These are phyloP conservation scores for Moniliophthora roreri DNA, from an alignment of 1,284 basidiomycete species.

Conservation along the genomic window DNA sequence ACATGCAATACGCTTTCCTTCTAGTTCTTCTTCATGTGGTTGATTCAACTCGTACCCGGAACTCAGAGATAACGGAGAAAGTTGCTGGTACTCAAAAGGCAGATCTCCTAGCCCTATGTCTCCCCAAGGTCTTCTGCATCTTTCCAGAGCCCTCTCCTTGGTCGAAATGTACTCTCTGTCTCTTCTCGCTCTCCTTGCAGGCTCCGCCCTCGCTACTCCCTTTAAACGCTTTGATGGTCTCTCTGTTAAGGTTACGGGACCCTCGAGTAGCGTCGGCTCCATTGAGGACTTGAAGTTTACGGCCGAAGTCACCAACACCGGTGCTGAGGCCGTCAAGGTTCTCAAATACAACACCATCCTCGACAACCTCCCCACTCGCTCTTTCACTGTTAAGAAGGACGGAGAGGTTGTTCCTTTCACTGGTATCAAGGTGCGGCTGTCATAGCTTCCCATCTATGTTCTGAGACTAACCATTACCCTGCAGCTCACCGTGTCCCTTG, in stretches of 20 bases:
- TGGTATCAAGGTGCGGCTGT: constrained; percentile 35
- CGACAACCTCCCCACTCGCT: constrained; percentile 42
- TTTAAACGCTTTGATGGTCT: constrained; percentile 28
- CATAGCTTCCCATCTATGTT: neutral
- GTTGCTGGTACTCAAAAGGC: too few relatives aligned
- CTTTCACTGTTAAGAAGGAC: constrained; percentile 42
- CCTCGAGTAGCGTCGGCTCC: constrained; percentile 29
- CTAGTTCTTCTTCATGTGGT: too few relatives aligned
- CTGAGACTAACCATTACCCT: too few relatives aligned
- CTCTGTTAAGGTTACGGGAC: constrained; percentile 30
- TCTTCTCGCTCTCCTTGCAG: constrained; percentile 17
- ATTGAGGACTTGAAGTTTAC: constrained; percentile 40
- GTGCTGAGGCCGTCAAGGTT: constrained; percentile 36
- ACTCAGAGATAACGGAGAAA: too few relatives aligned
- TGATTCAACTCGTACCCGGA: too few relatives aligned
- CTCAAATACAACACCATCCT: constrained; percentile 44
- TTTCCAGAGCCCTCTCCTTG: too few relatives aligned
- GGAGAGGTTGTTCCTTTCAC: constrained; percentile 38
- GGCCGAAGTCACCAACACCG: constrained; percentile 38
- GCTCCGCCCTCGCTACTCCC: constrained; percentile 29
- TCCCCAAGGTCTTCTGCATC: too few relatives aligned
- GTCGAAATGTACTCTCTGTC: too few relatives aligned
- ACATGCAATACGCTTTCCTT: too few relatives aligned
- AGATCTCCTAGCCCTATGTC: too few relatives aligned
- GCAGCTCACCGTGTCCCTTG: constrained; percentile 36